Conservation (phyloP, 495 filamentous ascomycete genomes). For the Antarctomyces pellizariae region DNA sequence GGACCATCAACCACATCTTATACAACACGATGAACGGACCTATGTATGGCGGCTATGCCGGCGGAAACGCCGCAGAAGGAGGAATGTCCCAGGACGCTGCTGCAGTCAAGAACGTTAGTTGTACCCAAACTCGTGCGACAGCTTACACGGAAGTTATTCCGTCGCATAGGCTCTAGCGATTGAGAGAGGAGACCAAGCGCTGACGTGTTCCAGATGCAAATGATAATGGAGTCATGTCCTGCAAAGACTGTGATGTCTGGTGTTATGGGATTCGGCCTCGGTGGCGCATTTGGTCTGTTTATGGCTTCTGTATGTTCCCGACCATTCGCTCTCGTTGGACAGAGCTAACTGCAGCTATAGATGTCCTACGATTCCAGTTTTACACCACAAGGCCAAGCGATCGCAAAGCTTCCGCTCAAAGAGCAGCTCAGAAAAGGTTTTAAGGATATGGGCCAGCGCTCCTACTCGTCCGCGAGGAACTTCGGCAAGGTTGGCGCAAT, state of each 20-base stretch:
- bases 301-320: slow-evolving; percentile 57
- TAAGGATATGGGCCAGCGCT: slow-evolving; percentile 76
- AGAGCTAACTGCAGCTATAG: slow-evolving; percentile 16
- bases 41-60: slow-evolving; percentile 3
- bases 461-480: slow-evolving; percentile 74
- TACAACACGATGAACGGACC: slow-evolving; percentile 8
- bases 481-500: slow-evolving; percentile 82
- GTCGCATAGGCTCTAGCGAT: background rate
- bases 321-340: slow-evolving; percentile 1
- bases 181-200: background rate
- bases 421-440: slow-evolving; percentile 69
- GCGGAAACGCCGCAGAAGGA: slow-evolving; percentile 2
- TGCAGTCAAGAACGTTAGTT: slow-evolving; percentile 10
- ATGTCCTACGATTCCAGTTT: slow-evolving; percentile 82
- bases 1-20: background rate
- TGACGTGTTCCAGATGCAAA: slow-evolving; percentile 34
- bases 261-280: slow-evolving; percentile 71
- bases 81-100: slow-evolving; percentile 4
- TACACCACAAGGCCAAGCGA: slow-evolving; percentile 33
- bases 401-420: slow-evolving; percentile 50
- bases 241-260: slow-evolving; percentile 65
- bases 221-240: slow-evolving; percentile 71
- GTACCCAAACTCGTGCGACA: background rate
- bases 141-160: background rate
- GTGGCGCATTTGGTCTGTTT: slow-evolving; percentile 82